phyloP scores from a whole-genome alignment of 202 grass and related monocot species.

The Panicum virgatum region DNA sequence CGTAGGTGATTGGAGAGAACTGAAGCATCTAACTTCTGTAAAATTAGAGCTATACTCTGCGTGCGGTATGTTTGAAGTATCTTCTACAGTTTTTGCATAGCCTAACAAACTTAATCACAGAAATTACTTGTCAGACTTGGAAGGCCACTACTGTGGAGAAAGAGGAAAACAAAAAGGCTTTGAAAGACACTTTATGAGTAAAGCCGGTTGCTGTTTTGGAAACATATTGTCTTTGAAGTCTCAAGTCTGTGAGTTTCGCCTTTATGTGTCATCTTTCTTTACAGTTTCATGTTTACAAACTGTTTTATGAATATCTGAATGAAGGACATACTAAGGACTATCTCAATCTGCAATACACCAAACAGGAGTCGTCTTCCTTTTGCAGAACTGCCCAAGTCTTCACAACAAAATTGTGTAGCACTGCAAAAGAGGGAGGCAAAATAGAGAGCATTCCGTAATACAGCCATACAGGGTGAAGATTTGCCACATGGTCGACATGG shows the following conservation, averaged over 20 bases:
- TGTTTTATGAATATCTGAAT: not conserved
- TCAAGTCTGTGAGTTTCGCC: not conserved
- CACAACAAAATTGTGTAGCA: not conserved
- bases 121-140: not conserved
- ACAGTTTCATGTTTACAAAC: not conserved
- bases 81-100: not conserved
- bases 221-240: not conserved
- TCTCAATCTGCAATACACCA: constrained; percentile 2
- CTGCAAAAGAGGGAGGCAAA: not conserved
- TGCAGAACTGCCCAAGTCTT: not conserved
- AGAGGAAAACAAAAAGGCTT: not conserved
- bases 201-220: not conserved
- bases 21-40: constrained; percentile 1
- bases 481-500: not conserved
- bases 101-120: constrained; percentile 14
- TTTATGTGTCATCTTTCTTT: not conserved
- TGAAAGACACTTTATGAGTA: not conserved
- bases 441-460: not conserved
- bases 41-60: not conserved
- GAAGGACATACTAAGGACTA: not conserved
- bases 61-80: constrained; percentile 18
- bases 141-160: not conserved
- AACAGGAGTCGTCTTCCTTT: not conserved
- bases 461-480: not conserved
- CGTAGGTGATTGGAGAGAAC: not conserved